Evolutionary conservation across 2,329 filamentous ascomycete genomes (phyloP).

Genomic region (Diaporthe vexans): DNA sequence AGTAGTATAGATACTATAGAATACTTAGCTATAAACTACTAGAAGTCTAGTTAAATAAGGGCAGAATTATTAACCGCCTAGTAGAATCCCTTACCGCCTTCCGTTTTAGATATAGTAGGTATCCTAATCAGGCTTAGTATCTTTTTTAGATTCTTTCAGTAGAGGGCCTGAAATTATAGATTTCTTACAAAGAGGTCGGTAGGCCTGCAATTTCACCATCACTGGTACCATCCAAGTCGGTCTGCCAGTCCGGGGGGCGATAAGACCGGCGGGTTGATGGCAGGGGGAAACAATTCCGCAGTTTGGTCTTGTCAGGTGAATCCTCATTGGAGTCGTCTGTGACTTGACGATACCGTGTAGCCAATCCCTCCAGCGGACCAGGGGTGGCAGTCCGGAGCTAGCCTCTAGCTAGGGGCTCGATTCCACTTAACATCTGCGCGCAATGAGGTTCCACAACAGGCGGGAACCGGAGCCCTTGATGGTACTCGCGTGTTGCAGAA

Average conservation of each 20-base stretch:
- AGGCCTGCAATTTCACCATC: no score
- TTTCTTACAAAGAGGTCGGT: no score
- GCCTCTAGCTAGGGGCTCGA: not conserved
- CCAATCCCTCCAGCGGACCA: not conserved
- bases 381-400: constrained; percentile 8
- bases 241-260: not conserved
- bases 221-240: not conserved
- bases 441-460: not conserved
- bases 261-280: not conserved
- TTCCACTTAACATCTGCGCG: not conserved
- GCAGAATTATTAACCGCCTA: no score
- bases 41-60: no score
- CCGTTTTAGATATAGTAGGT: no score
- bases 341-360: not conserved
- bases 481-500: constrained; percentile 9
- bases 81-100: no score
- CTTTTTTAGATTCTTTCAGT: no score
- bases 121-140: no score
- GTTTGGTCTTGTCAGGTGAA: not conserved
- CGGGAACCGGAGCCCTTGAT: not conserved
- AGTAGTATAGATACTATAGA: no score
- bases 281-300: not conserved
- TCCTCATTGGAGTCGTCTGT: constrained; percentile 1
- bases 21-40: no score
- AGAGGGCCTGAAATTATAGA: no score